A percentile compares a stretch with the other conserved stretches of the same genome.
phyloP scores from a whole-genome alignment of 345 rosid species.

The Stellera chamaejasme region DNA sequence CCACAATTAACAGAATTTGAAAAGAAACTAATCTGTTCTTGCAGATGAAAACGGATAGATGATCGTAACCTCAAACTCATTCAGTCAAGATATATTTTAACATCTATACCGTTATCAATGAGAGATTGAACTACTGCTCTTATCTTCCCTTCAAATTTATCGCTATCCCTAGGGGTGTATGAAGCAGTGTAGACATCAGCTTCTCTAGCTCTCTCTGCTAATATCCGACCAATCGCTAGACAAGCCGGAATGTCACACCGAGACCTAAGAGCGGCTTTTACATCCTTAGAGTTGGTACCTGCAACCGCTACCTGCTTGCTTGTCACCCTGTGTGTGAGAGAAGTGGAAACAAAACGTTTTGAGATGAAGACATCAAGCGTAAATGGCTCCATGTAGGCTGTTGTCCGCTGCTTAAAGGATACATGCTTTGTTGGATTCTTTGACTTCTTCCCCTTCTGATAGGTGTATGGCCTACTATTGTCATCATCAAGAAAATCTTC shows the following conservation, averaged over 20 bases:
- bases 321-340: slow-evolving; percentile 85
- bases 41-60: not conserved
- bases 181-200: slow-evolving; percentile 85
- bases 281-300: slow-evolving; percentile 92
- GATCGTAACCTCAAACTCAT: not conserved
- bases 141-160: slow-evolving; percentile 93
- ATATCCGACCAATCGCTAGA: slow-evolving; percentile 63
- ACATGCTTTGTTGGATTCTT: slow-evolving; percentile 73
- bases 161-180: slow-evolving; percentile 82
- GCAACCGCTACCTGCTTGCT: slow-evolving; percentile 93
- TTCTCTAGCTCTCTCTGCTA: slow-evolving; percentile 78
- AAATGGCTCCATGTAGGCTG: slow-evolving; percentile 85
- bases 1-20: too few species aligned
- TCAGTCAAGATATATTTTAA: slow-evolving; percentile 75
- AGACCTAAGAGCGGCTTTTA: slow-evolving; percentile 76
- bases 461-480: slow-evolving; percentile 84
- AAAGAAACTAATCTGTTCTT: too few species aligned
- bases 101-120: slow-evolving; percentile 76
- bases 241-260: slow-evolving; percentile 88
- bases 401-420: slow-evolving; percentile 80
- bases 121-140: slow-evolving; percentile 90
- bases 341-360: slow-evolving; percentile 86
- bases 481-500: slow-evolving; percentile 91
- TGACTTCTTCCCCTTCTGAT: slow-evolving; percentile 70
- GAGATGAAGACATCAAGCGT: slow-evolving; percentile 84